These are phyloP conservation scores for Aspergillus chevalieri DNA, from an alignment of 2,329 filamentous ascomycete species.

Conservation along the genomic window DNA sequence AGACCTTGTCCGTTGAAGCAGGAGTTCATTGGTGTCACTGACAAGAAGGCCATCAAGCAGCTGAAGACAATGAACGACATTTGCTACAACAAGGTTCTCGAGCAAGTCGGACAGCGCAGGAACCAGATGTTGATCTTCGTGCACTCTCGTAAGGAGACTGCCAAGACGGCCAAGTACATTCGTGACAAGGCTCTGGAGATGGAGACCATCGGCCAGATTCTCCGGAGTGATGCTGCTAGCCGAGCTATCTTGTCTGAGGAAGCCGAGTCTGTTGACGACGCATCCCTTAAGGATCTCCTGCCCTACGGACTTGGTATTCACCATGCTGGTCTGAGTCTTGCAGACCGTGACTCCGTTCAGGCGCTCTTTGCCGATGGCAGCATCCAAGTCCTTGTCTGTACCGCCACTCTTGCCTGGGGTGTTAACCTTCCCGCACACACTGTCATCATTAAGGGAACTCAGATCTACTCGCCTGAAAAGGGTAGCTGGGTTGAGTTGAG, in stretches of 20 bases:
- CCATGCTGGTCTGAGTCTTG: conserved; percentile 92
- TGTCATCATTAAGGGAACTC: conserved; percentile 97
- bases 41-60: conserved; percentile 98
- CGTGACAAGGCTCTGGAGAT: conserved; percentile 94
- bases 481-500: conserved; percentile 97
- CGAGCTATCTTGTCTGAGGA: conserved; percentile 83
- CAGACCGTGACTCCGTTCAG: conserved; percentile 92
- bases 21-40: conserved; percentile 94
- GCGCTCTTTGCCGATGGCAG: conserved; percentile 87
- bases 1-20: conserved; percentile 90
- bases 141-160: conserved; percentile 95
- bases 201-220: conserved; percentile 93
- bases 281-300: conserved; percentile 85
- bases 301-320: conserved; percentile 98
- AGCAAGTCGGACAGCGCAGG: conserved; percentile 85
- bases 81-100: conserved; percentile 93
- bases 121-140: conserved; percentile 99
- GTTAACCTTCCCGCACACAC: conserved; percentile 97
- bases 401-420: conserved; percentile 97
- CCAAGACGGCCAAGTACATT: conserved; percentile 94
- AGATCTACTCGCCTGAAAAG: conserved; percentile 96
- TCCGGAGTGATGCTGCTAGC: conserved; percentile 86
- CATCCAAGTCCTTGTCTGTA: conserved; percentile 93
- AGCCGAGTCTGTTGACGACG: conserved; percentile 72
- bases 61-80: conserved; percentile 99